phyloP scores from a whole-genome alignment of 2,329 filamentous ascomycete genomes.

The Cladosporium phlei region DNA sequence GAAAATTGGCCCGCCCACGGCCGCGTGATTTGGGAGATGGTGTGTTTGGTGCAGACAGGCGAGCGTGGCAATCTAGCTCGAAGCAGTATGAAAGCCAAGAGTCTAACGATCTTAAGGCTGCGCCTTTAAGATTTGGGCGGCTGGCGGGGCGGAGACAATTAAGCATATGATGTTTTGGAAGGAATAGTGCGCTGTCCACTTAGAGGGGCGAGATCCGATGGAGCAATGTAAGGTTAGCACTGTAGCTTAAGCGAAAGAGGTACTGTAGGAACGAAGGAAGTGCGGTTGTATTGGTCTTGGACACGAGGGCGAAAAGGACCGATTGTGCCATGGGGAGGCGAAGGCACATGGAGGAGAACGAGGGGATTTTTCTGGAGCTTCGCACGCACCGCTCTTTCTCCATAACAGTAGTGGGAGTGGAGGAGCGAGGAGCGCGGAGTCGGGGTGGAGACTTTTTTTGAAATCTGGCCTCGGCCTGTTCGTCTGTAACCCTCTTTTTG shows the following conservation, averaged over 20 bases:
- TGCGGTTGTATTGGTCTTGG: background rate
- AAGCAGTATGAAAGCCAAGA: conserved; percentile 6
- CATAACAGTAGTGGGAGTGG: conserved; percentile 1
- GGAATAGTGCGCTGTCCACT: too few species aligned
- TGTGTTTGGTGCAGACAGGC: too few species aligned
- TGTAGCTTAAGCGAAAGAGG: background rate
- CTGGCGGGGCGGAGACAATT: background rate
- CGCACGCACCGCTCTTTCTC: too few species aligned
- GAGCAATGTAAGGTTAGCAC: background rate
- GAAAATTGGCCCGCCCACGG: conserved; percentile 6
- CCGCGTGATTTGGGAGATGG: conserved; percentile 1
- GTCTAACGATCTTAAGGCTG: conserved; percentile 2
- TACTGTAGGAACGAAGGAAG: too few species aligned
- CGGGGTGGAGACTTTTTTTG: background rate
- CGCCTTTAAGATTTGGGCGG: conserved; percentile 4
- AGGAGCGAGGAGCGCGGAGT: conserved; percentile 3
- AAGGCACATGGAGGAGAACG: too few species aligned
- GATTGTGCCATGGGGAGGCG: conserved; percentile 33
- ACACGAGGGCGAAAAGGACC: conserved; percentile 3
- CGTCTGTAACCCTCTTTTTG: background rate
- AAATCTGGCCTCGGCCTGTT: background rate
- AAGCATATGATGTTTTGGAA: background rate
- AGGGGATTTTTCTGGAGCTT: conserved; percentile 42
- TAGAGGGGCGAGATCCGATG: too few species aligned
- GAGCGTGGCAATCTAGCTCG: conserved; percentile 3